These are phyloP conservation scores for Lactuca sativa DNA, from an alignment of 129 eudicot species.

Conservation along the genomic window DNA sequence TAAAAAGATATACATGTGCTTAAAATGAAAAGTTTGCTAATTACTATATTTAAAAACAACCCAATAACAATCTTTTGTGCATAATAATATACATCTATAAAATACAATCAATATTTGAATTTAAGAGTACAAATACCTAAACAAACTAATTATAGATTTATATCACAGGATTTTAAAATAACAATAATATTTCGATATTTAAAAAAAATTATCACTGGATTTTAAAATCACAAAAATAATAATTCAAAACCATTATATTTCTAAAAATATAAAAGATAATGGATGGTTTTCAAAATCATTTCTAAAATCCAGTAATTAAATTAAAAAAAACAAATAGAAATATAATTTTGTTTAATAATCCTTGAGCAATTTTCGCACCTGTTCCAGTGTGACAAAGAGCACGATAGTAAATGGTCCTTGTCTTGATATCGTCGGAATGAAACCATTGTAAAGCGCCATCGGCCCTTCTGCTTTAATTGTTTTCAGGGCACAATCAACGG, in stretches of 20 bases:
- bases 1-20: neutral
- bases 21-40: too few relatives aligned
- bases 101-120: neutral
- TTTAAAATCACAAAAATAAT: too few relatives aligned
- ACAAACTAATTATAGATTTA: neutral
- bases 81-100: neutral
- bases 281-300: neutral
- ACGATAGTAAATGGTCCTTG: slow-evolving; percentile 93
- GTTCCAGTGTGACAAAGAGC: slow-evolving; percentile 87
- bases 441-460: slow-evolving; percentile 82
- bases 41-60: neutral
- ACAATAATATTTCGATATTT: too few relatives aligned
- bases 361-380: slow-evolving; percentile 76
- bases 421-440: slow-evolving; percentile 82
- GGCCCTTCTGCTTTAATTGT: slow-evolving; percentile 69
- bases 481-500: slow-evolving; percentile 70
- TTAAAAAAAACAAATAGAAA: neutral
- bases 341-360: slow-evolving; percentile 42
- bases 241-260: too few relatives aligned
- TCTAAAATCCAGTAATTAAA: neutral
- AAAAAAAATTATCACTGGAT: too few relatives aligned
- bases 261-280: too few relatives aligned
- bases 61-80: neutral
- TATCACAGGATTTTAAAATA: neutral
- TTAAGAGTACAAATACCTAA: neutral